Percentiles rank a stretch among this genome's conserved stretches.
phyloP scores from a whole-genome alignment of 1,139 yeast species.

The Nadsonia commutata region DNA sequence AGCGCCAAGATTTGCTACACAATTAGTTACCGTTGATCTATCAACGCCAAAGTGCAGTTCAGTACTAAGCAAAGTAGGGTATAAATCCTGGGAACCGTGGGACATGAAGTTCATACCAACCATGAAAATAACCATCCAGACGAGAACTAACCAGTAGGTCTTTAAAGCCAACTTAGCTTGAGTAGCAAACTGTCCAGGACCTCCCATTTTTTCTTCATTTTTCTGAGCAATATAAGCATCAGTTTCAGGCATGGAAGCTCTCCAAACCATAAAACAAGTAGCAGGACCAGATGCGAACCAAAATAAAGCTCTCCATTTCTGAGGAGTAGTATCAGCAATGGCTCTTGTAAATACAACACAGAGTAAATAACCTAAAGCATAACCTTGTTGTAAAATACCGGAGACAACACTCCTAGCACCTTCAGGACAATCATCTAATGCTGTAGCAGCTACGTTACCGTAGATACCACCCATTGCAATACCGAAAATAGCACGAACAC shows the following conservation, averaged over 20 bases:
- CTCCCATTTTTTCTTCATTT: too few species aligned
- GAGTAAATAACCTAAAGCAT: conserved; percentile 52
- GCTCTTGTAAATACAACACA: conserved; percentile 43
- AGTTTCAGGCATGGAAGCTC: conserved; percentile 45
- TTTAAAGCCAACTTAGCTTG: too few species aligned
- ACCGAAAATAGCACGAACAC: conserved; percentile 56
- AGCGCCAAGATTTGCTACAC: conserved; percentile 60
- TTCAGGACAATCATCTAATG: conserved; percentile 53
- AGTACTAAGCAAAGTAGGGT: conserved; percentile 45
- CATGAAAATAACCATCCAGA: conserved; percentile 33
- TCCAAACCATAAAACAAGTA: conserved; percentile 38
- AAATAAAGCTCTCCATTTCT: conserved; percentile 63
- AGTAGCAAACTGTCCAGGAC: conserved; percentile 12
- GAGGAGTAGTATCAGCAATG: conserved; percentile 33
- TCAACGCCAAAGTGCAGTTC: conserved; percentile 37
- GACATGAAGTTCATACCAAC: conserved; percentile 38
- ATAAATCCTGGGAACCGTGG: conserved; percentile 45
- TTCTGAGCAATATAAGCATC: conserved; percentile 31
- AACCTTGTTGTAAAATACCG: conserved; percentile 59
- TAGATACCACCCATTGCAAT: conserved; percentile 59
- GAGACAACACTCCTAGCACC: conserved; percentile 44
- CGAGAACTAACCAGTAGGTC: conserved; percentile 30
- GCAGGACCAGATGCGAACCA: conserved; percentile 73
- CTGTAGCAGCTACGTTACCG: conserved; percentile 53
- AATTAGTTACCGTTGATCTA: conserved; percentile 49